Evolutionary conservation across 176 grass and related monocot species (phyloP), one percentile per base, ranked within the genome.

Genomic region (Ampelocalamus luodianensis): DNA sequence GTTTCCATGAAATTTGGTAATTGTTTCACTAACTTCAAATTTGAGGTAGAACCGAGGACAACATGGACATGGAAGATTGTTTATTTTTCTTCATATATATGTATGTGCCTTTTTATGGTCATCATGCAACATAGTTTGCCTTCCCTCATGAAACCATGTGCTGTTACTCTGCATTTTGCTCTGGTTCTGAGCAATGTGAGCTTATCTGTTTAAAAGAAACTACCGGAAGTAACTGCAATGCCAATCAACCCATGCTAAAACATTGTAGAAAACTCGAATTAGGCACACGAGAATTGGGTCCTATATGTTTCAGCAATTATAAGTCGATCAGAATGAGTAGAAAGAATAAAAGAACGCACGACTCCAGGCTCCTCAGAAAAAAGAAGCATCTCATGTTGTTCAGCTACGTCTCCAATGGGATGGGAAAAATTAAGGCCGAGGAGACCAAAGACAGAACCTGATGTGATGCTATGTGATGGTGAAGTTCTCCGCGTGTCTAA

Each of bases 31-130:
- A 67, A 60, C 13, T 61, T 82, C 65, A 26, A 68, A 38, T 77
- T 32, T 72, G 70, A 29, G 62, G 67, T 76, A 65, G 65, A 76
- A 69, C 26, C 29, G n/a, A 62, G 75, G 70, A 42, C 45, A 77
- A 53, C 36, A 82, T 79, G 69, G 10, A 78, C 9, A 36, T 36
- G 9, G 34, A 38, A 46, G 68, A 40, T 65, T 56, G 56, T 18
- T 51, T 85, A 6, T 60, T 79, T 37, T 78, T 34, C 7, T 65
- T 85, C 5, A 15, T 53, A 65, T 22, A 42, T 24, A 42, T 83
- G 79, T 29, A 67, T 8, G 3, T 36, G 23, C 51, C 58, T 48
- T 44, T 80, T 42, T 85, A 39, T 55, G 65, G 38, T 73, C 44
- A 77, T 45, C 17, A 54, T 71, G 66, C 54, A 65, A 43, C 20